Evolutionary conservation across 225 moss, liverwort and hornwort genomes (phyloP).

Genomic region (Marchantia polymorpha): DNA sequence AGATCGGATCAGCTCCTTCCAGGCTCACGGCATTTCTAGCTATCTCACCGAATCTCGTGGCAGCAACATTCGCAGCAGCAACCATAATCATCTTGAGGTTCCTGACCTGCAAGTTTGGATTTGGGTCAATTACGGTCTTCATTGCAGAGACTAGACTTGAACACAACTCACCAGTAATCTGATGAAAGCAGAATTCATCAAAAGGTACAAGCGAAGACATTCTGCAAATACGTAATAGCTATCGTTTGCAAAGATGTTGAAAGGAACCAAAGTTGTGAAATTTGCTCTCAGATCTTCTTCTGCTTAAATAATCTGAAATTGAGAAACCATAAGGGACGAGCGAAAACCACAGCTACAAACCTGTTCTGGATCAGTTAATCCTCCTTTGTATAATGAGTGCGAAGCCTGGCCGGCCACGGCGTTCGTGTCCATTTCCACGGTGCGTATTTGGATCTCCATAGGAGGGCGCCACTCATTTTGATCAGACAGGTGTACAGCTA

Average conservation of each 20-base stretch:
- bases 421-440: conserved; percentile 72
- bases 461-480: conserved; percentile 56
- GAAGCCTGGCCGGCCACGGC: conserved; percentile 87
- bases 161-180: too few species aligned
- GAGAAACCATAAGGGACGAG: too few species aligned
- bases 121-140: too few species aligned
- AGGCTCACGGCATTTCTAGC: conserved; percentile 55
- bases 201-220: too few species aligned
- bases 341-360: conserved; percentile 24
- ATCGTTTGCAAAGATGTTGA: too few species aligned
- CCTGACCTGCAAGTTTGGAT: conserved; percentile 16
- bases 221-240: too few species aligned
- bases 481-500: conserved; percentile 61
- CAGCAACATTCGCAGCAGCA: conserved; percentile 42
- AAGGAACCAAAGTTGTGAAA: too few species aligned
- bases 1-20: conserved; percentile 36
- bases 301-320: too few species aligned
- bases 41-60: conserved; percentile 66
- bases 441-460: conserved; percentile 95
- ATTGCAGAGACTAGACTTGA: too few species aligned
- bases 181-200: too few species aligned
- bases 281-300: too few species aligned
- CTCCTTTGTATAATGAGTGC: conserved; percentile 85
- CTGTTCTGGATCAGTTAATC: conserved; percentile 90
- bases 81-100: conserved; percentile 47